Conservation (phyloP, 768 basidiomycete genomes). For the Cystobasidium ongulense region DNA sequence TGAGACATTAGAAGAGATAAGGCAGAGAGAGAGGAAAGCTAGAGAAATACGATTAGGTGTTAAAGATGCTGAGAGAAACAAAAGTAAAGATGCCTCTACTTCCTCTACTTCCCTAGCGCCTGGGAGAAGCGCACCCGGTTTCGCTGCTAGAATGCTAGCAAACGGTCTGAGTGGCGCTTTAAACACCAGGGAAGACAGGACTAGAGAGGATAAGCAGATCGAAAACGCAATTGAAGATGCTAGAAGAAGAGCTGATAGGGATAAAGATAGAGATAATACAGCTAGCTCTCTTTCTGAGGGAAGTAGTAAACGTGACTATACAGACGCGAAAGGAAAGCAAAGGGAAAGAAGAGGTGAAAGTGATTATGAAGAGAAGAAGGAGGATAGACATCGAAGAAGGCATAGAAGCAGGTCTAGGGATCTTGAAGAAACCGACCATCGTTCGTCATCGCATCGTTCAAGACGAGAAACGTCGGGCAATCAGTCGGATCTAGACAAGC, state of each 20-base stretch:
- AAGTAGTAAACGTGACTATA: neutral
- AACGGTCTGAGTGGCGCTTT: conserved; percentile 37
- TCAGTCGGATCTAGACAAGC: too few species aligned
- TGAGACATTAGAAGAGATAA: conserved; percentile 43
- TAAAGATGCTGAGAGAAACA: conserved; percentile 38
- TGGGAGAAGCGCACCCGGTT: conserved; percentile 29
- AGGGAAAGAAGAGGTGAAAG: too few species aligned
- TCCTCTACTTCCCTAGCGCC: neutral
- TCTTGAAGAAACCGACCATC: too few species aligned
- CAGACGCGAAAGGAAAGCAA: too few species aligned
- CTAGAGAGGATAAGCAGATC: neutral
- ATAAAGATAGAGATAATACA: neutral
- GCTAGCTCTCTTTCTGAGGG: neutral
- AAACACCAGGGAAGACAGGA: neutral
- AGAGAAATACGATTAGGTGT: conserved; percentile 40
- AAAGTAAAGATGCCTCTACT: conserved; percentile 36
- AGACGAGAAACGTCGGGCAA: too few species aligned
- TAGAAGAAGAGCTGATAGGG: conserved; percentile 34
- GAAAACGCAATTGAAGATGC: conserved; percentile 38
- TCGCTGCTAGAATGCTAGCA: conserved; percentile 41
- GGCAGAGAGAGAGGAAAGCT: conserved; percentile 41
- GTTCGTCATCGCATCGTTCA: too few species aligned
- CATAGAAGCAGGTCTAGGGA: too few species aligned
- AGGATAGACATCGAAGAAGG: too few species aligned
- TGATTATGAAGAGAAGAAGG: too few species aligned